These are phyloP conservation scores for Epichloe aotearoae DNA, from an alignment of 2,329 filamentous ascomycete species.

Conservation along the genomic window DNA sequence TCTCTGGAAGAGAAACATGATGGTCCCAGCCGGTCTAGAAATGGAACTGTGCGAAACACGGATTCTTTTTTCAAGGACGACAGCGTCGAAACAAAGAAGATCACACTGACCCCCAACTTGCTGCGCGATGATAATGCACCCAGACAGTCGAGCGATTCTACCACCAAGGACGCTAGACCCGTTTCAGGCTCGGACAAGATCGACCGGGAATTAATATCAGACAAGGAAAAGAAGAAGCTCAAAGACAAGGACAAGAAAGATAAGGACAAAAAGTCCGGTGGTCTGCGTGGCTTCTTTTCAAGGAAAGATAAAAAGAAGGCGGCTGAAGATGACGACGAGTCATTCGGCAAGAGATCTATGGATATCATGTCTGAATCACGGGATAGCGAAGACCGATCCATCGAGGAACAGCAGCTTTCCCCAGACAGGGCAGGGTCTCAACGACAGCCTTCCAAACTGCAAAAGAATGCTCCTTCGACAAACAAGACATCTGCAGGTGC, in stretches of 20 bases:
- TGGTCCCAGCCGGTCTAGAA: slow-evolving; percentile 52
- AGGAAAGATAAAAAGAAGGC: slow-evolving; percentile 47
- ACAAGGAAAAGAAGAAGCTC: slow-evolving; percentile 64
- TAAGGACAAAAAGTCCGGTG: slow-evolving; percentile 50
- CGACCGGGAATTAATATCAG: slow-evolving; percentile 40
- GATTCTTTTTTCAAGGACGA: slow-evolving; percentile 99
- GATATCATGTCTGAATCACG: slow-evolving; percentile 34
- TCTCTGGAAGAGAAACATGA: slow-evolving; percentile 43
- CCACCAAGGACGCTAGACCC: slow-evolving; percentile 36
- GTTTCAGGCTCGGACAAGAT: slow-evolving; percentile 62
- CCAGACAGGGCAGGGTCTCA: slow-evolving; percentile 32
- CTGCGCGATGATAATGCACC: slow-evolving; percentile 63
- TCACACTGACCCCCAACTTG: slow-evolving; percentile 86
- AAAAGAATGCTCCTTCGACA: slow-evolving; percentile 44
- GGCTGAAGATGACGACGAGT: slow-evolving; percentile 45
- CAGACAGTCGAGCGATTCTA: slow-evolving; percentile 36
- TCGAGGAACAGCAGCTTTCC: slow-evolving; percentile 27
- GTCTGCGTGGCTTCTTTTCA: slow-evolving; percentile 48
- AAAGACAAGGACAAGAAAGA: slow-evolving; percentile 62
- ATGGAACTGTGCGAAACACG: slow-evolving; percentile 78
- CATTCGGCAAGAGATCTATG: slow-evolving; percentile 47
- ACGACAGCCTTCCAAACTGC: slow-evolving; percentile 52
- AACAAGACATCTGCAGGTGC: slow-evolving; percentile 22
- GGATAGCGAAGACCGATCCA: slow-evolving; percentile 29
- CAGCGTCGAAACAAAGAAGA: slow-evolving; percentile 89